Evolutionary conservation across 352 stramenopile genomes (phyloP), one percentile per base, ranked within the genome.

Genomic region (Aphanomyces invadans): DNA sequence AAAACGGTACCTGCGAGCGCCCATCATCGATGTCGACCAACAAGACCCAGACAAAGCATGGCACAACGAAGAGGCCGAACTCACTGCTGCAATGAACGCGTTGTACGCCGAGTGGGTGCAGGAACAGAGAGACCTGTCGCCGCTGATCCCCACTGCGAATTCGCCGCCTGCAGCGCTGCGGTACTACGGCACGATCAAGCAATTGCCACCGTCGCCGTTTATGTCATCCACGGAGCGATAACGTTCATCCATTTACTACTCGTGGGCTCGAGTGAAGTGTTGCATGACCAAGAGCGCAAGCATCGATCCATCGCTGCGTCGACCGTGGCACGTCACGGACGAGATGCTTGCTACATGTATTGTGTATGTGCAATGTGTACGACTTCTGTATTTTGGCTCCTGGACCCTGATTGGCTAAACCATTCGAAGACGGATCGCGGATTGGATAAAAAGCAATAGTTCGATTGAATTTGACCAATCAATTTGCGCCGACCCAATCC

Each of bases 111-210:
- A 78, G 17, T 74, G 74, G 46, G 33, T 76, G 4, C 77, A 65
- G 32, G 68, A 69, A 1, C 49, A 73, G 39, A n/a, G 33, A 3
- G 81, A 85, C 53, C 44, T 89, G 31, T 75, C 70, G 4, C 23
- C 68, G 46, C 72, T 90, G 26, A 46, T 90, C 25, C 79, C 81
- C 9, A 77, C 77, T 15, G 59, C 73, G 48, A 91, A 93, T 63
- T 80, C 79, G 3, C 80, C 81, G 2, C 80, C 79, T 9, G 79
- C 84, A 28, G 82, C 82, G 9, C 67, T 89, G 17, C 75, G 76
- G 17, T 91, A 83, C 72, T 89, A 88, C 53, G 77, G 77, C 21
- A 71, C 54, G 0, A 80, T 49, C n/a, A 70, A 74, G 12, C 63
- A 77, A 0, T 53, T 84, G 4, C 71, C 74, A 0, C 65, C 83